phyloP scores from a whole-genome alignment of 2,329 filamentous ascomycete species.

The Raffaelea ambrosiae region DNA sequence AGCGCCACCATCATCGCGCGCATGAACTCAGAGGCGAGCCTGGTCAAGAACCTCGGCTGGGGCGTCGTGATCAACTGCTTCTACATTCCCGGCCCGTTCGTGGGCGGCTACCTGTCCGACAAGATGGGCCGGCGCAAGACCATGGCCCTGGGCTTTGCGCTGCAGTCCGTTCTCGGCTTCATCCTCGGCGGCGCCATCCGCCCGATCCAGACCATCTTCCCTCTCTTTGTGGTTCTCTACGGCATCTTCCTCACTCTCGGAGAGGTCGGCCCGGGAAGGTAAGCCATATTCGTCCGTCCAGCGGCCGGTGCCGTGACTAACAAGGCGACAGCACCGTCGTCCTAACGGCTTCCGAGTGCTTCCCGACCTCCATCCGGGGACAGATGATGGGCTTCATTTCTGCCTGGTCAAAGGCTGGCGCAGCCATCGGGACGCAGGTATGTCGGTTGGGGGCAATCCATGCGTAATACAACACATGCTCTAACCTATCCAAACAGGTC shows the following conservation, averaged over 20 bases:
- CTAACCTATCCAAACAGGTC: slow-evolving; percentile 19
- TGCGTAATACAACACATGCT: not conserved
- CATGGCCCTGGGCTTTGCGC: slow-evolving; percentile 39
- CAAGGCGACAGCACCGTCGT: slow-evolving; percentile 19
- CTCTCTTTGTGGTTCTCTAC: slow-evolving; percentile 42
- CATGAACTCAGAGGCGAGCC: slow-evolving; percentile 29
- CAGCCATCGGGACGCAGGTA: slow-evolving; percentile 36
- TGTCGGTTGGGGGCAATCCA: too few species aligned
- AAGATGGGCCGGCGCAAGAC: slow-evolving; percentile 39
- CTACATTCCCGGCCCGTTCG: slow-evolving; percentile 36
- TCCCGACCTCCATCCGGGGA: slow-evolving; percentile 39
- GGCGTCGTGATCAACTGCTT: slow-evolving; percentile 41
- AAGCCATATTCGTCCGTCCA: not conserved
- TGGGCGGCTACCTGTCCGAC: slow-evolving; percentile 39
- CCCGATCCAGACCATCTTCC: slow-evolving; percentile 35
- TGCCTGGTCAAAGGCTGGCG: slow-evolving; percentile 39
- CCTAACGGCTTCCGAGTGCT: slow-evolving; percentile 32
- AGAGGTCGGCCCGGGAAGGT: slow-evolving; percentile 39
- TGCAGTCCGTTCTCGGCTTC: slow-evolving; percentile 38
- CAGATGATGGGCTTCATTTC: slow-evolving; percentile 40
- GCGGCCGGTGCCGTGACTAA: too few species aligned
- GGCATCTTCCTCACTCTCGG: slow-evolving; percentile 39
- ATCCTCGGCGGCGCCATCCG: slow-evolving; percentile 37
- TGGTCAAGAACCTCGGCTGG: slow-evolving; percentile 34
- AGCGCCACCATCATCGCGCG: slow-evolving; percentile 40